A percentile compares a stretch with the other conserved stretches of the same genome.
These are phyloP conservation scores for Phytophthora citrophthora DNA, from an alignment of 352 stramenopile genomes.

Conservation along the genomic window DNA sequence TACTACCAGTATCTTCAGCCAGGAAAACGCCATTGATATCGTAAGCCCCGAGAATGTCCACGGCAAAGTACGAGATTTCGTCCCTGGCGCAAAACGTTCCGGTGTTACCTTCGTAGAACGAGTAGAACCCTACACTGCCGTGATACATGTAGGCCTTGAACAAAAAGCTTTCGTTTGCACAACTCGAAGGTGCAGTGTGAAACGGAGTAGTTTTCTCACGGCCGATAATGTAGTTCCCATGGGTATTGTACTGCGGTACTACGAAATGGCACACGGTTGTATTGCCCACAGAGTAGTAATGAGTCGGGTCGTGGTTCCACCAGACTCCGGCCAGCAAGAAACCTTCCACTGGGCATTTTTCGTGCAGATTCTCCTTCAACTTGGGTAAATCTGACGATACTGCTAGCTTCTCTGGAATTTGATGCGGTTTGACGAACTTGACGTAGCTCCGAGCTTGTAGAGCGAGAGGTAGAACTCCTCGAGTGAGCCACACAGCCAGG, in stretches of 20 bases:
- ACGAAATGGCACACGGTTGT: conserved; percentile 15
- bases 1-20: conserved; percentile 10
- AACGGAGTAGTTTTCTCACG: neutral
- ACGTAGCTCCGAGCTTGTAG: conserved; percentile 22
- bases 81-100: conserved; percentile 1
- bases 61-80: neutral
- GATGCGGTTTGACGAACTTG: conserved; percentile 22
- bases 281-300: conserved; percentile 17
- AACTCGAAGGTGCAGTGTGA: neutral
- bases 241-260: conserved; percentile 20
- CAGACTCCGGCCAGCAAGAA: conserved; percentile 22
- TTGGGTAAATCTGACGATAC: neutral
- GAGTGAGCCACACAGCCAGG: conserved; percentile 9
- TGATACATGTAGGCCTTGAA: conserved; percentile 6
- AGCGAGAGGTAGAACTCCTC: conserved; percentile 7
- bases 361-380: conserved; percentile 1
- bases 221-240: conserved; percentile 17
- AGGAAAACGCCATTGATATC: conserved; percentile 22
- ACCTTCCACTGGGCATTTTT: conserved; percentile 9
- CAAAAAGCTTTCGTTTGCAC: conserved; percentile 3
- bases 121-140: conserved; percentile 9
- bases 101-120: conserved; percentile 1
- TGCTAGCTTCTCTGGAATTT: conserved; percentile 14
- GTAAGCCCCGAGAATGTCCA: conserved; percentile 4
- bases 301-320: conserved; percentile 15